Percentiles rank a stretch among this genome's conserved stretches.
Conservation (phyloP, 768 basidiomycete genomes). For the Russula lepida region DNA sequence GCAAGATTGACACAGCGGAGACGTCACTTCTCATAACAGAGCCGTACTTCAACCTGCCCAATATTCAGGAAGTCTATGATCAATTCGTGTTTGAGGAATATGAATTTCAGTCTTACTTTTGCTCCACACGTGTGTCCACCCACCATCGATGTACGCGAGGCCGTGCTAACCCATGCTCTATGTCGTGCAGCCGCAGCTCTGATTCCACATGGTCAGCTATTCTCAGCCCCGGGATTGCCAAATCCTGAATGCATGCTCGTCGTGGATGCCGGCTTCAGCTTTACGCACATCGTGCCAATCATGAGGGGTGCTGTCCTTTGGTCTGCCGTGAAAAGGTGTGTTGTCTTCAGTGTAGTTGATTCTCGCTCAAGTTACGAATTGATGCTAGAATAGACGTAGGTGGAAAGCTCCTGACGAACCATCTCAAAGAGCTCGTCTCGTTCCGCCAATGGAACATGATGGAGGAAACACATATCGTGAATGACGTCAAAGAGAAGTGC, state of each 20-base stretch:
- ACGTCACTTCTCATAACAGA: constrained; percentile 83
- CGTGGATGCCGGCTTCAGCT: constrained; percentile 90
- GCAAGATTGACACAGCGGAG: constrained; percentile 61
- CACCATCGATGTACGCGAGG: constrained; percentile 18
- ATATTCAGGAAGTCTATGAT: constrained; percentile 87
- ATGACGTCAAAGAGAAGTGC: constrained; percentile 84
- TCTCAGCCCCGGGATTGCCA: constrained; percentile 40
- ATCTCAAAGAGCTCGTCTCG: constrained; percentile 87
- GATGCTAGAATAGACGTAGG: constrained; percentile 78
- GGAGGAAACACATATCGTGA: constrained; percentile 92
- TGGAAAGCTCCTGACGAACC: constrained; percentile 92
- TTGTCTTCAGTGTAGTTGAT: neutral
- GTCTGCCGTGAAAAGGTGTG: constrained; percentile 56
- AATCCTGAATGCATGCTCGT: constrained; percentile 72
- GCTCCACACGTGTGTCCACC: constrained; percentile 64
- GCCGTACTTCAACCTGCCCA: constrained; percentile 89
- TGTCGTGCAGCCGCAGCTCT: constrained; percentile 59
- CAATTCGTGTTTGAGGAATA: constrained; percentile 97
- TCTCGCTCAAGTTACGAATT: neutral
- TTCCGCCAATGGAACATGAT: constrained; percentile 99
- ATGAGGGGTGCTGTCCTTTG: constrained; percentile 67
- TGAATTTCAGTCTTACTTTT: constrained; percentile 76
- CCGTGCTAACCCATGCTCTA: constrained; percentile 9
- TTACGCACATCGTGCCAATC: constrained; percentile 85
- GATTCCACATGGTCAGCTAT: constrained; percentile 68